A percentile compares a stretch with the other conserved stretches of the same genome.
These are phyloP conservation scores for Neurospora tetrasperma DNA, from an alignment of 495 filamentous ascomycete genomes.

Conservation along the genomic window DNA sequence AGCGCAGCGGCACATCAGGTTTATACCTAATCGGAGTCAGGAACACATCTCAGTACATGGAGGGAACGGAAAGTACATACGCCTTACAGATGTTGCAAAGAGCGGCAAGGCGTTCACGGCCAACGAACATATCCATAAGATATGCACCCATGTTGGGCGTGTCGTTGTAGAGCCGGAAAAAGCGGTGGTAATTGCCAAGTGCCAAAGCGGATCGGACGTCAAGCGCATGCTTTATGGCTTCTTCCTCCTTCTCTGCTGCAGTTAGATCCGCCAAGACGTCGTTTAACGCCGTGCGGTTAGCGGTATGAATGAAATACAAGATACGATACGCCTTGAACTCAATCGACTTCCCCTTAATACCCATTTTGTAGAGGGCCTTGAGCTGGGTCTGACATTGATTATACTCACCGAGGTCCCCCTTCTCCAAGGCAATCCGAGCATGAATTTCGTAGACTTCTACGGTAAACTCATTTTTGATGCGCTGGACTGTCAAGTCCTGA, in stretches of 20 bases:
- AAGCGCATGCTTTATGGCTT: slow-evolving; percentile 80
- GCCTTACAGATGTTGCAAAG: slow-evolving; percentile 84
- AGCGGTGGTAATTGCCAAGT: slow-evolving; percentile 90
- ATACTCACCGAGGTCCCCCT: slow-evolving; percentile 99
- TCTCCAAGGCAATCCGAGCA: slow-evolving; percentile 94
- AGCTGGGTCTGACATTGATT: slow-evolving; percentile 99
- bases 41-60: neutral
- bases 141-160: slow-evolving; percentile 97
- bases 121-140: slow-evolving; percentile 97
- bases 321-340: slow-evolving; percentile 99
- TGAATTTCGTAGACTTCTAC: slow-evolving; percentile 96
- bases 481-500: slow-evolving; percentile 96
- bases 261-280: slow-evolving; percentile 97
- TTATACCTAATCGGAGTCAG: slow-evolving; percentile 64
- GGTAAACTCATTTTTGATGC: slow-evolving; percentile 90
- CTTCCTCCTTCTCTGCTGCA: slow-evolving; percentile 78
- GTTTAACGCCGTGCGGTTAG: slow-evolving; percentile 97
- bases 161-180: slow-evolving; percentile 90
- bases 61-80: slow-evolving; percentile 47
- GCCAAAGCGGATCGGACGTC: slow-evolving; percentile 85
- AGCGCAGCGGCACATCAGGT: slow-evolving; percentile 75
- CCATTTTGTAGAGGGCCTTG: slow-evolving; percentile 74
- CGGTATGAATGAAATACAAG: slow-evolving; percentile 98
- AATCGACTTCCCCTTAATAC: slow-evolving; percentile 77
- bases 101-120: slow-evolving; percentile 82